These are phyloP conservation scores for Candida hungchunana DNA, from an alignment of 805 yeast genomes.

Conservation along the genomic window DNA sequence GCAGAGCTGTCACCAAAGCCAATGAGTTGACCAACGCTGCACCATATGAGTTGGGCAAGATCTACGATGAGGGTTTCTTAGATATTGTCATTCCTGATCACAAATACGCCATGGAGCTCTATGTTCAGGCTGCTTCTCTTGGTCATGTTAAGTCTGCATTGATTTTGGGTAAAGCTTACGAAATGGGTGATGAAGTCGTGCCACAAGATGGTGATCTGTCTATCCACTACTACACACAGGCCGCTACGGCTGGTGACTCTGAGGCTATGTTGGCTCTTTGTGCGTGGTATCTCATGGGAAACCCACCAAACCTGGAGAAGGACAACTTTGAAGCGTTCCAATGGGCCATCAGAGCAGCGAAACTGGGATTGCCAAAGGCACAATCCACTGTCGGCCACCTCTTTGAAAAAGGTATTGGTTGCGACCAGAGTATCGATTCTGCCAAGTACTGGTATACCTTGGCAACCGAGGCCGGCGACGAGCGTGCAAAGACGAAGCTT, in stretches of 20 bases:
- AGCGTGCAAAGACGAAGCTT: constrained; percentile 41
- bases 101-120: constrained; percentile 79
- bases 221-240: constrained; percentile 88
- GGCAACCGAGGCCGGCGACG: constrained; percentile 64
- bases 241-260: constrained; percentile 85
- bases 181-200: constrained; percentile 59
- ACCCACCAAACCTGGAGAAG: constrained; percentile 72
- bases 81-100: constrained; percentile 84
- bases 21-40: constrained; percentile 87
- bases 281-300: constrained; percentile 95
- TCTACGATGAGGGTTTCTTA: constrained; percentile 76
- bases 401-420: constrained; percentile 84
- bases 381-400: constrained; percentile 83
- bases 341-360: constrained; percentile 91
- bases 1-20: constrained; percentile 81
- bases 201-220: constrained; percentile 79
- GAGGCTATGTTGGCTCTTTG: constrained; percentile 89
- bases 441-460: constrained; percentile 72
- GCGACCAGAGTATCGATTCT: constrained; percentile 49
- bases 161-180: constrained; percentile 78
- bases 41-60: constrained; percentile 86
- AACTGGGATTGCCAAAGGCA: constrained; percentile 69
- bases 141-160: constrained; percentile 82
- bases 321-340: constrained; percentile 86
- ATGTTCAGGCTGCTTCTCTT: constrained; percentile 82